Base-by-base conservation (phyloP, 2,329 filamentous ascomycete genomes). In the Neofusicoccum laricinum region DNA sequence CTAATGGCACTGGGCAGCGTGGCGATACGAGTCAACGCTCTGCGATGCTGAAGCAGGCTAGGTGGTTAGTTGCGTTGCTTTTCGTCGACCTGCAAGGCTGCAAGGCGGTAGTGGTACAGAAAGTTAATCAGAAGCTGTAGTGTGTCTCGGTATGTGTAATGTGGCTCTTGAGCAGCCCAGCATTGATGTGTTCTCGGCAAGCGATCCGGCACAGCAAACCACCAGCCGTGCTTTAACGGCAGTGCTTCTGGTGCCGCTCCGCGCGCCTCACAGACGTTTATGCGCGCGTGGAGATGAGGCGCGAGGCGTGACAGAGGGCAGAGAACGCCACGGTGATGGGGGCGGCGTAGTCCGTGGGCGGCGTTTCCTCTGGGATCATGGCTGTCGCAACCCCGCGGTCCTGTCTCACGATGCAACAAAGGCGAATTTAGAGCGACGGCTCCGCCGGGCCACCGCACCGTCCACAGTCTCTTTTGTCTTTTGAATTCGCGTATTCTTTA, bases 401-500 rank as follows among this genome's bases (percentile, higher is more conserved):
- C 55, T 59, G 55, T 59, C 55, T 59, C 55, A 59, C 41, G 55
- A 59, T 59, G 55, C 55, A 36, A 59, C 55, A 45, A 30, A 43
- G 11, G 41, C 25, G 43, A 46, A 59, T 59, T 30, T 59, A 46
- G 46, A 21, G 11, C 5, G 10, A 14, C 41, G 40, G 40, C 25
- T 34, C 53, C 41, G 55, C 21, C 55, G 41, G 55, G 41, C 55
- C 41, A 59, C 30, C 25, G 25, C 55, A 59, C 55, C 55, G 55
- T 19, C 55, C 41, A 36, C 55, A 21, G n/a, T 17, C 49, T 51
- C 49, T 21, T 46, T 19, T 21, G 36, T 21, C 21, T 38, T 36
- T 30, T 15, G 15, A 46, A 45, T 1, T n/a, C 25, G 53, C 15
- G 40, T 46, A 19, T n/a, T 45, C n/a, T 46, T 19, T 12, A 21